Evolutionary conservation across 257 asterid species (phyloP).

Genomic region (Jacaranda mimosifolia): DNA sequence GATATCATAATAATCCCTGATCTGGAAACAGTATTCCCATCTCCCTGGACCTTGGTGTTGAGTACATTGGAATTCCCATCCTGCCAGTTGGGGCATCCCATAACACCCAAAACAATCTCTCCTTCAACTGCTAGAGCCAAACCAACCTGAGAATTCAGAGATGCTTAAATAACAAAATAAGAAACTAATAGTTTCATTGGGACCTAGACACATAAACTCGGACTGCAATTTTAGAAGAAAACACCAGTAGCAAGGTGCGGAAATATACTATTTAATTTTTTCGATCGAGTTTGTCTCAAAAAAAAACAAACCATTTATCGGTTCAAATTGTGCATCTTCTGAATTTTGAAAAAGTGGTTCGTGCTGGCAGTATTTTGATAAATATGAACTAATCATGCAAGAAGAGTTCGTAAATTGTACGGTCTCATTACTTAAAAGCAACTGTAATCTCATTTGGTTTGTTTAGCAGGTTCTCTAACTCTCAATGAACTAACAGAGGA

Average conservation of each 20-base stretch:
- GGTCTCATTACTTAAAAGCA: neutral
- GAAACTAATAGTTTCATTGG: neutral
- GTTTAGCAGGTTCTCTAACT: neutral
- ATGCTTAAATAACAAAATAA: conserved; percentile 9
- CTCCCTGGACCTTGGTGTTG: conserved; percentile 38
- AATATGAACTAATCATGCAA: conserved; percentile 5
- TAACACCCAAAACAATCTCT: conserved; percentile 88
- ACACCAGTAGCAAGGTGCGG: neutral
- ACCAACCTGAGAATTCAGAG: conserved; percentile 74
- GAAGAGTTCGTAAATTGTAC: neutral
- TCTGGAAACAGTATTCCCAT: conserved; percentile 43
- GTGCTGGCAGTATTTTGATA: neutral
- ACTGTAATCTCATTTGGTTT: neutral
- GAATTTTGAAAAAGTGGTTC: neutral
- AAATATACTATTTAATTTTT: conserved; percentile 3
- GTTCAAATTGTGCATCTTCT: conserved; percentile 7
- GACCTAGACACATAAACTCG: conserved; percentile 9
- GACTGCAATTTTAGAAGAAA: neutral
- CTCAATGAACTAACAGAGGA: conserved; percentile 13
- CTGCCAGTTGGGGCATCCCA: conserved; percentile 98
- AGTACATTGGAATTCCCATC: conserved; percentile 44
- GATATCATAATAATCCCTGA: conserved; percentile 83
- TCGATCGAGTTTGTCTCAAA: neutral
- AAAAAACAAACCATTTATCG: neutral
- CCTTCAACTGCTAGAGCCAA: conserved; percentile 93